phyloP scores from a whole-genome alignment of 768 basidiomycete genomes.

The Mrakia gelida region DNA sequence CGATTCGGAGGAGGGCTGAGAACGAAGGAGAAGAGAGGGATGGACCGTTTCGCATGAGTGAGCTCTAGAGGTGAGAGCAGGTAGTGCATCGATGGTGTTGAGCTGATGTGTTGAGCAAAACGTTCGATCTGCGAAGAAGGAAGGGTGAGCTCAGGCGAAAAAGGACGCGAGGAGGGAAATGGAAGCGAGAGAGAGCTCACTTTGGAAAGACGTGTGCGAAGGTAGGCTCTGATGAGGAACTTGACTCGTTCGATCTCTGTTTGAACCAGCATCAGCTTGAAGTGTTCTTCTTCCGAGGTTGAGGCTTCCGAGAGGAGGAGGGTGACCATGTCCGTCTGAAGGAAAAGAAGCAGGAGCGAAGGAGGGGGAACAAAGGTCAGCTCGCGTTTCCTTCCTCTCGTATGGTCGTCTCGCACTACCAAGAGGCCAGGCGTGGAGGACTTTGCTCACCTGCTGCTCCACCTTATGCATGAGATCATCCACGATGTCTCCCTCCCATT shows the following conservation, averaged over 20 bases:
- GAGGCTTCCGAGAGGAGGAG: conserved; percentile 68
- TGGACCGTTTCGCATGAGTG: conserved; percentile 67
- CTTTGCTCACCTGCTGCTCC: conserved; percentile 25
- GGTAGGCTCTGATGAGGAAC: conserved; percentile 83
- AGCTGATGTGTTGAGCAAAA: conserved; percentile 72
- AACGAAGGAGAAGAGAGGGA: conserved; percentile 14
- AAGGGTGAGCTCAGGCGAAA: not conserved
- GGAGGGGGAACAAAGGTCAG: not conserved
- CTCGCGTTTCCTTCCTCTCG: not conserved
- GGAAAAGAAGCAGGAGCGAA: not conserved
- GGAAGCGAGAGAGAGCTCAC: conserved; percentile 46
- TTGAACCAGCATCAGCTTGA: conserved; percentile 85
- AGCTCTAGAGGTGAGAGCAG: conserved; percentile 77
- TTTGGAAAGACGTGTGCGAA: conserved; percentile 80
- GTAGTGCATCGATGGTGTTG: conserved; percentile 66
- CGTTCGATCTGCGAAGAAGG: conserved; percentile 66
- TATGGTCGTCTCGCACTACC: too few relatives aligned
- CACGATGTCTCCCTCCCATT: conserved; percentile 30
- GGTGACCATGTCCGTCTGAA: conserved; percentile 72
- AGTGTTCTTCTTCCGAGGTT: conserved; percentile 87
- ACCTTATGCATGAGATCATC: conserved; percentile 27
- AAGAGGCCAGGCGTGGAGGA: too few relatives aligned
- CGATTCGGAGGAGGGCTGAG: not conserved
- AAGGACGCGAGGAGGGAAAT: conserved; percentile 16
- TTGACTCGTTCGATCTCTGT: conserved; percentile 92